Base-by-base conservation (phyloP, 2,329 filamentous ascomycete genomes). In the Bipolaris victoriae region DNA sequence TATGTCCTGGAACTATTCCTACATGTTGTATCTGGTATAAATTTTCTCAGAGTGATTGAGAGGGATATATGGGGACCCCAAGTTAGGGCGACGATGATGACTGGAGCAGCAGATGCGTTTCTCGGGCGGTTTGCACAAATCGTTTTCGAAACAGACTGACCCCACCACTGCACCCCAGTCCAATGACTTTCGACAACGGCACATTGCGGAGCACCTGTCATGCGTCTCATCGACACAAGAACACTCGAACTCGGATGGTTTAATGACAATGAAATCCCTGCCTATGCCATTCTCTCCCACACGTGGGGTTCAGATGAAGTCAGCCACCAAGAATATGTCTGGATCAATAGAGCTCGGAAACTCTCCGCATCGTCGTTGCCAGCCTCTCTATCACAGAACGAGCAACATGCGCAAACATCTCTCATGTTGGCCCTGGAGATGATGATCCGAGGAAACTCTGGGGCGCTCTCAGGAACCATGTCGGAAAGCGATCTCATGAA, bases 211-310 rank as follows among this genome's bases (percentile, higher is more conserved):
- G 45, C 48, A 39, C 48, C 41, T 56, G 51, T 62, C 59, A 71
- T 70, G 66, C 63, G 69, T 46, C 67, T 71, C 44, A 64, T 69
- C 39, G 58, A 71, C 61, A 64, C 64, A 29, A 61, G 60, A 31
- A 69, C 62, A 15, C 52, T 67, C 18, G 65, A 68, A 24, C 59
- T 68, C 16, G 55, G 52, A 53, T 63, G 55, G 49, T 68, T 68
- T 52, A 64, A 57, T 24, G 65, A 70, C 20, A 58, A 66, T 43
- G 49, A 62, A n/a, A 55, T 62, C 3, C 67, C 66, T 3, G 35
- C 50, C 24, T 69, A 71, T 36, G 65, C 66, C 16, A 69, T 68
- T 20, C 61, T 70, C 2, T 68, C 66, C 2, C 66, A 68, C 18
- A 68, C 62, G 1, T 69, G 64, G 65, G 62, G 62, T 7, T 7